Evolutionary conservation across 1,139 yeast genomes (phyloP).

Genomic region (Eremothecium coryli): DNA sequence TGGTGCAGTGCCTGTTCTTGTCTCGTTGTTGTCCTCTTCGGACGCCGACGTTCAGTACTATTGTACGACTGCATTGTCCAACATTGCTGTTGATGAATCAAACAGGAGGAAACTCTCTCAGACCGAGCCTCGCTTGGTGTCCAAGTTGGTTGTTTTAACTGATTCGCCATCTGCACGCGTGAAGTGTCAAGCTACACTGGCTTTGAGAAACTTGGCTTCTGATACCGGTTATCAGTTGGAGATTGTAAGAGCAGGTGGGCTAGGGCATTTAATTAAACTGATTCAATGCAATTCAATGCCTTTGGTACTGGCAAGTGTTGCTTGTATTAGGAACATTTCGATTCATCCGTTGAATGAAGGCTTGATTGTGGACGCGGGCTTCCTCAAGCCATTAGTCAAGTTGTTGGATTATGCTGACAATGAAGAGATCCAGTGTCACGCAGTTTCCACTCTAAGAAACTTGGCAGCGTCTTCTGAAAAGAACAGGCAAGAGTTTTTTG

Average conservation of each 20-base stretch:
- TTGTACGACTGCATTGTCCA: constrained; percentile 94
- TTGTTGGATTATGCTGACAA: constrained; percentile 77
- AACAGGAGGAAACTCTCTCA: constrained; percentile 83
- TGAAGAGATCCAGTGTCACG: constrained; percentile 96
- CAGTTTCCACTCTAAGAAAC: constrained; percentile 89
- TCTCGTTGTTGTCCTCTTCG: constrained; percentile 72
- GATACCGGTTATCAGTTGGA: constrained; percentile 89
- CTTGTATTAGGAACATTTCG: constrained; percentile 93
- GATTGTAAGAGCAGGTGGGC: constrained; percentile 90
- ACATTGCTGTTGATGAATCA: constrained; percentile 91
- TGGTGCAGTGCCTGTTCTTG: constrained; percentile 95
- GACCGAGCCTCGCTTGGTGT: constrained; percentile 88
- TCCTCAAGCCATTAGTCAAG: constrained; percentile 78
- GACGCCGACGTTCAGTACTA: constrained; percentile 98
- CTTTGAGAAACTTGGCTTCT: constrained; percentile 88
- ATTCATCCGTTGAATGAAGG: constrained; percentile 96
- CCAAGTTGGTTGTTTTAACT: constrained; percentile 83
- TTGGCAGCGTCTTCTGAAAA: constrained; percentile 93
- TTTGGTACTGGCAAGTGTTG: constrained; percentile 89
- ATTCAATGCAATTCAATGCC: constrained; percentile 89
- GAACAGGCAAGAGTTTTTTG: constrained; percentile 82
- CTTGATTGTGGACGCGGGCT: constrained; percentile 90
- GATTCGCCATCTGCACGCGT: constrained; percentile 88
- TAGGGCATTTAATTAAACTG: constrained; percentile 81
- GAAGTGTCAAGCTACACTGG: constrained; percentile 96